Evolutionary conservation across 768 basidiomycete species (phyloP), one percentile per base, ranked within the genome.

Genomic region (Mrakia gelida): DNA sequence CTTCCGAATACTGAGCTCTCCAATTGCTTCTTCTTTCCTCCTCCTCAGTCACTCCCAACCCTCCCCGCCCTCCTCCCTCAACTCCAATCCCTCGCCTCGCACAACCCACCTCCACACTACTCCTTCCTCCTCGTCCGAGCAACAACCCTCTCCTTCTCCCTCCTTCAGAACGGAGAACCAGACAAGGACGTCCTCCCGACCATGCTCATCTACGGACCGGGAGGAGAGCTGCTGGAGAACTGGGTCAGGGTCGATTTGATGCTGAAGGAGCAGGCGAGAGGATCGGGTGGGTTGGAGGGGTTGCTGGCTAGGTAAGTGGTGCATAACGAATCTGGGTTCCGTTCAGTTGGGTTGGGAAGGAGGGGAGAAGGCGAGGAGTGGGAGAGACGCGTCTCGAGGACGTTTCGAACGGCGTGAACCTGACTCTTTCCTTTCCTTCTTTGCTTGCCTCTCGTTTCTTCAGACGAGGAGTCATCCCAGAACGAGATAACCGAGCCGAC

Each of bases 111-210:
- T 6, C 78, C 78, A 18, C 11, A 21, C 4, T 74, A 79, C 61
- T 23, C 63, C n/a, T 79, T 79, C 32, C 78, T 79, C 13, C 73
- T 79, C 49, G 78, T 74, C 21, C 67, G 65, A 9, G 49, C 73
- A 1, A 62, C 70, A 13, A 72, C 67, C 23, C 75, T 79, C 56
- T 38, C 41, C 9, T 75, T 75, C 59, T 38, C 65, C 13, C 78
- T 79, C 23, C 74, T 32, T 1, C 52, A 41, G 5, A 41, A 59
- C 56, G 78, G 78, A 6, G 28, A 62, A 63, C 78, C 78, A 28
- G 78, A 79, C 52, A 38, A 23, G 26, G 78, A 79, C 62, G 70
- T 79, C 30, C 59, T 79, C 8, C 78, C 78, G n/a, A 71, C 68
- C 0, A 62, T 79, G 73, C 78, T 79, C 61, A 59, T 79, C 30